Evolutionary conservation across 164 flowering plant genomes (phyloP).

Genomic region (Berberis thunbergii): DNA sequence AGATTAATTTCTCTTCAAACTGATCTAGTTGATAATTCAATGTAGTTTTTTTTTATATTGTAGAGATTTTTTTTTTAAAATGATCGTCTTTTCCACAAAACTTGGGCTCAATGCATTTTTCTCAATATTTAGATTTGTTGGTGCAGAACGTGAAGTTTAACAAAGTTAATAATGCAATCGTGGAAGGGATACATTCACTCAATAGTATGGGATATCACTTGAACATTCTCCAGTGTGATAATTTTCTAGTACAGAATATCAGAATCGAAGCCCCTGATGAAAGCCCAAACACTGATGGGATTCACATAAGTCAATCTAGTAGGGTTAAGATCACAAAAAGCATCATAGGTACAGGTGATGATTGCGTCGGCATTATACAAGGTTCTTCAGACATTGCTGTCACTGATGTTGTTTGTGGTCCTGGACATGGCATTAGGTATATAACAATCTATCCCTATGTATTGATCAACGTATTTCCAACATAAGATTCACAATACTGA

Average conservation of each 20-base stretch:
- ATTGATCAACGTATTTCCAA: not conserved
- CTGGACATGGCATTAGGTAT: constrained; percentile 10
- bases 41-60: not conserved
- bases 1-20: too few relatives aligned
- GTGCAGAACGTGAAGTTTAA: constrained; percentile 1
- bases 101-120: too few relatives aligned
- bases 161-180: not conserved
- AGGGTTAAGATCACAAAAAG: not conserved
- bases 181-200: not conserved
- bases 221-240: not conserved
- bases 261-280: constrained; percentile 1
- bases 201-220: constrained; percentile 4
- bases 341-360: constrained; percentile 5
- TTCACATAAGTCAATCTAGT: constrained; percentile 1
- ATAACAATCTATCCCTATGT: not conserved
- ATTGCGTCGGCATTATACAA: constrained; percentile 1
- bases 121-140: not conserved
- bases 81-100: too few relatives aligned
- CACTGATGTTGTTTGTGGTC: constrained; percentile 1
- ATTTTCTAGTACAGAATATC: not conserved
- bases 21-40: too few relatives aligned
- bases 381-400: not conserved
- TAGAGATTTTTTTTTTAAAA: too few relatives aligned
- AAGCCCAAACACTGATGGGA: constrained; percentile 10
- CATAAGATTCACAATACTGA: not conserved